Base-by-base conservation (phyloP, 192 early-diverging fungal genomes). In the Pilaira anomala region DNA sequence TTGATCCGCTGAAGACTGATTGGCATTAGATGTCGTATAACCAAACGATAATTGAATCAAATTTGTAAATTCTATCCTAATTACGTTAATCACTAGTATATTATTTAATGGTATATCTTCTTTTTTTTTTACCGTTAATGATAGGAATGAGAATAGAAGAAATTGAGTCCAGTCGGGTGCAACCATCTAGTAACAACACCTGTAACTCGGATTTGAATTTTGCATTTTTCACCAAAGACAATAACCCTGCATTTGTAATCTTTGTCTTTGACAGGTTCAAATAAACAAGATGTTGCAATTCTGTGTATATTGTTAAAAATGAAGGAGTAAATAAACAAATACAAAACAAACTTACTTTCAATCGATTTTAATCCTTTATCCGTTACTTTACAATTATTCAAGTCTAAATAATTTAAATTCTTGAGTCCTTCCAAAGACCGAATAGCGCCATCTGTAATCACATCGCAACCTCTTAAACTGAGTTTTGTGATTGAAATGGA, bases 181-280 rank as follows among this genome's bases (percentile, higher is more conserved):
- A 77, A 42, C 67, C 72, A 24, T 74, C 68, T 1, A 82, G 26
- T 59, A 75, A 55, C 7, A 82, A 48, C 1, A 63, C 72, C 3
- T 74, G 72, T 2, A 82, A n/a, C 0, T 33, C 55, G 7, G 52
- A 30, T 24, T 60, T 73, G 63, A 61, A 78, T 0, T 40, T 26
- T 0, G 75, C 62, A 11, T 71, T 26, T 0, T 64, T 33, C 16
- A 70, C 65, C 30, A 75, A 60, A 12, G 25, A 65, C 19, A 62
- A 48, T 9, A 86, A 40, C 7, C 83, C 84, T 29, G 13, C 48
- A 16, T 80, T 67, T 0, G 84, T 81, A 33, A 86, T 73, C 50
- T 85, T 82, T n/a, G 80, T 86, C 8, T 69, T 61, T 24, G 83
- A 75, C 19, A 86, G 48, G 39, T 76, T 64, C 5, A 76, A 40